Evolutionary conservation across 2,329 filamentous ascomycete species (phyloP).

Genomic region (Cordyceps militaris): DNA sequence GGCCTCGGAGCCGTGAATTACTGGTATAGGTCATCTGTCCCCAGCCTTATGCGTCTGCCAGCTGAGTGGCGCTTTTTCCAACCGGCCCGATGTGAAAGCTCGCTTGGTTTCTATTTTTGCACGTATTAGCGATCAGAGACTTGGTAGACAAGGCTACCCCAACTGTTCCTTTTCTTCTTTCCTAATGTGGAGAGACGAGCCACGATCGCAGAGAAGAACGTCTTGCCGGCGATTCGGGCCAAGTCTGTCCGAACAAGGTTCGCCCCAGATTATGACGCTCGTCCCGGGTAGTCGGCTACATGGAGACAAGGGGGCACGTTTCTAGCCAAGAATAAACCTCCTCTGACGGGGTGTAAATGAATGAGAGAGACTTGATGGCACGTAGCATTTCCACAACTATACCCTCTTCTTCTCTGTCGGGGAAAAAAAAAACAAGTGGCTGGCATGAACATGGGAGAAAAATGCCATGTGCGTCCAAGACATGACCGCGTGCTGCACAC

Average conservation of each 20-base stretch:
- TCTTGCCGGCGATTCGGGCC: neutral
- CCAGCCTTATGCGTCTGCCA: slow-evolving; percentile 1
- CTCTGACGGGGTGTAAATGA: too few species aligned
- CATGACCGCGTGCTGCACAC: neutral
- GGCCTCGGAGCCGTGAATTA: neutral
- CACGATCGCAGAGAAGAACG: too few species aligned
- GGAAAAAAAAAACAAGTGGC: too few species aligned
- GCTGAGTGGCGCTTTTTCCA: slow-evolving; percentile 4
- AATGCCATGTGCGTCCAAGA: neutral
- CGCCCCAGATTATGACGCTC: too few species aligned
- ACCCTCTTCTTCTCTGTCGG: too few species aligned
- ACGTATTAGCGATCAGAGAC: neutral
- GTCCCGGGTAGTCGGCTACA: too few species aligned
- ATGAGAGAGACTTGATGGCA: too few species aligned
- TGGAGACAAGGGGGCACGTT: too few species aligned
- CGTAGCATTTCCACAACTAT: neutral
- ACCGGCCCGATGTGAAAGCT: neutral
- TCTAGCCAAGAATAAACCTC: too few species aligned
- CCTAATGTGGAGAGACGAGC: too few species aligned
- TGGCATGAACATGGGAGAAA: too few species aligned
- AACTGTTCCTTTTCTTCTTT: neutral
- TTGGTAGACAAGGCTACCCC: neutral
- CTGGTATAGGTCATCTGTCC: neutral
- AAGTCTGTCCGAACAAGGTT: neutral
- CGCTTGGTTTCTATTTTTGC: slow-evolving; percentile 1